phyloP scores from a whole-genome alignment of 2,329 filamentous ascomycete species.

The Pestalotiopsis sp. region DNA sequence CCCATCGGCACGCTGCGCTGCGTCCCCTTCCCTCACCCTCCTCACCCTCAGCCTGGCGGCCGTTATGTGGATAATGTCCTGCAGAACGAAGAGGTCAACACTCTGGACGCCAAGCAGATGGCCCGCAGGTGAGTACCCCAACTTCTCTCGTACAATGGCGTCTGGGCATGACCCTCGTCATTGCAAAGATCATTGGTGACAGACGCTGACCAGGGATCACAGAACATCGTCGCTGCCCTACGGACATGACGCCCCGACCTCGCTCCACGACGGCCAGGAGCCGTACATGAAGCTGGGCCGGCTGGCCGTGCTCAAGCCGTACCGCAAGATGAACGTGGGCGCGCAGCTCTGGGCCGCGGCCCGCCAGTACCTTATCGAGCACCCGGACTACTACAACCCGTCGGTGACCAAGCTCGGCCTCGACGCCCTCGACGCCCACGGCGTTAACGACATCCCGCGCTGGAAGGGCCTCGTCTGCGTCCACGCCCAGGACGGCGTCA shows the following conservation, averaged over 20 bases:
- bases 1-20: slow-evolving; percentile 78
- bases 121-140: slow-evolving; percentile 13
- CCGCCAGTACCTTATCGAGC: slow-evolving; percentile 64
- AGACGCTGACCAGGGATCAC: background rate
- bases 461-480: slow-evolving; percentile 78
- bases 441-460: slow-evolving; percentile 43
- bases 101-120: slow-evolving; percentile 24
- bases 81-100: slow-evolving; percentile 16
- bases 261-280: slow-evolving; percentile 61
- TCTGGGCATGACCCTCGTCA: background rate
- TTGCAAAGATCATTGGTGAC: background rate
- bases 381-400: slow-evolving; percentile 58
- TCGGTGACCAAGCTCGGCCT: slow-evolving; percentile 45
- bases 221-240: slow-evolving; percentile 21
- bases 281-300: slow-evolving; percentile 82
- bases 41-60: slow-evolving; percentile 57
- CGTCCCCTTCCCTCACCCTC: slow-evolving; percentile 75
- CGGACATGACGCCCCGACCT: slow-evolving; percentile 45
- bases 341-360: slow-evolving; percentile 66
- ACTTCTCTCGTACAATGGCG: background rate
- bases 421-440: slow-evolving; percentile 41
- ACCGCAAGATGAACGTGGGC: slow-evolving; percentile 65
- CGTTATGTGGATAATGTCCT: slow-evolving; percentile 47
- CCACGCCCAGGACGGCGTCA: slow-evolving; percentile 73
- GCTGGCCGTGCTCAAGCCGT: slow-evolving; percentile 67